Evolutionary conservation across 495 filamentous ascomycete species (phyloP).

Genomic region (Chaetomium cochliodes): DNA sequence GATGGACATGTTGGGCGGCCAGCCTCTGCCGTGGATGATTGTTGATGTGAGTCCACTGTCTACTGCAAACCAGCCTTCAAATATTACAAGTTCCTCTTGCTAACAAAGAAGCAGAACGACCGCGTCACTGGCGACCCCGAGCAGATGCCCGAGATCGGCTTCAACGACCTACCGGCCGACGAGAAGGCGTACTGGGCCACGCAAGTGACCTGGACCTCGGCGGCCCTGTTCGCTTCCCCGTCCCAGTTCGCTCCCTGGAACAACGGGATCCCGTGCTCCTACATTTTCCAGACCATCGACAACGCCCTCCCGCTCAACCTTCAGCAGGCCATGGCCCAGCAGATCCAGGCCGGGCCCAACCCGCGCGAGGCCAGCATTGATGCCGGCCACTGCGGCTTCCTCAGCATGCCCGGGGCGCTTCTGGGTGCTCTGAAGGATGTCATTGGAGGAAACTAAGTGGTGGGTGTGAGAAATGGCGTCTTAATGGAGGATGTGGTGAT

Average conservation of each 20-base stretch:
- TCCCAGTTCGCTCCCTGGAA: conserved; percentile 14
- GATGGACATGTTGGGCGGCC: conserved; percentile 8
- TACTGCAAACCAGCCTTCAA: not conserved
- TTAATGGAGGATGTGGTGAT: not conserved
- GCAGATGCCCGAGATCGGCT: conserved; percentile 17
- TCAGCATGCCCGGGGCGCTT: conserved; percentile 6
- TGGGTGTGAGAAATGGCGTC: not conserved
- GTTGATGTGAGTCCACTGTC: conserved; percentile 3
- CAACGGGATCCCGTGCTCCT: conserved; percentile 16
- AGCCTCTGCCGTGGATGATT: conserved; percentile 14
- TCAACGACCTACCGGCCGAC: conserved; percentile 15
- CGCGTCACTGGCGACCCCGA: conserved; percentile 13
- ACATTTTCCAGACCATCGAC: conserved; percentile 14
- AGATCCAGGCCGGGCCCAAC: conserved; percentile 7
- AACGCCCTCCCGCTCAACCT: conserved; percentile 10
- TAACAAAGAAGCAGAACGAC: not conserved
- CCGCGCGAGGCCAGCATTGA: conserved; percentile 2
- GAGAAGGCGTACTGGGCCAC: conserved; percentile 9
- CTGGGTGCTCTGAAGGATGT: conserved; percentile 9
- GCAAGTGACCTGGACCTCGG: conserved; percentile 15
- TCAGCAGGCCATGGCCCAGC: conserved; percentile 13
- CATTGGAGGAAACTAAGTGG: not conserved
- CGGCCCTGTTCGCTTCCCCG: conserved; percentile 6
- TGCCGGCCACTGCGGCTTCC: conserved; percentile 13
- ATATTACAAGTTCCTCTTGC: not conserved